These are phyloP conservation scores for Tricholoma sp. DNA, from an alignment of 768 basidiomycete species.

Conservation along the genomic window DNA sequence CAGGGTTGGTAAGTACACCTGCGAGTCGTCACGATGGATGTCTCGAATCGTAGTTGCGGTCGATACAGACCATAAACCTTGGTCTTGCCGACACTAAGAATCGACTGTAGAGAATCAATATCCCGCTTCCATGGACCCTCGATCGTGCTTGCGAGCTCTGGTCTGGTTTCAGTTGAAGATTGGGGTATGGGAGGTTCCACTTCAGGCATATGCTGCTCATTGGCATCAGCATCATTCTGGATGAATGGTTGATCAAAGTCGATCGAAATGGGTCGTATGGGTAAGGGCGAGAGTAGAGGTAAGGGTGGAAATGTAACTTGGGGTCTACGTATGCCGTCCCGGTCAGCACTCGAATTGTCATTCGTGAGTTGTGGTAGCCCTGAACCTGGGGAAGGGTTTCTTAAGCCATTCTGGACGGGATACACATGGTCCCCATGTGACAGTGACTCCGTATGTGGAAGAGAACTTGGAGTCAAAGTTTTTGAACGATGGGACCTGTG, in stretches of 20 bases:
- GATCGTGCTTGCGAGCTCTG: not conserved
- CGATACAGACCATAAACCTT: not conserved
- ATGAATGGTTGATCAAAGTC: not conserved
- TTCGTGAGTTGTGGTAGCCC: not conserved
- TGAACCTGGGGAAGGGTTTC: not conserved
- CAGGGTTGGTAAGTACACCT: no score
- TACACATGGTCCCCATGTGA: not conserved
- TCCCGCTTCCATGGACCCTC: not conserved
- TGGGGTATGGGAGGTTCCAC: not conserved
- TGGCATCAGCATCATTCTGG: not conserved
- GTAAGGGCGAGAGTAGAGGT: not conserved
- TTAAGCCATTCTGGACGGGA: not conserved
- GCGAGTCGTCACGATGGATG: no score
- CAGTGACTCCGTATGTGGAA: not conserved
- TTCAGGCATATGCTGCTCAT: not conserved
- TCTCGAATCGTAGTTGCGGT: not conserved
- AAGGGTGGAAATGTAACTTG: not conserved
- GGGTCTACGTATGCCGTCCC: not conserved
- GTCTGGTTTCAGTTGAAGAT: not conserved
- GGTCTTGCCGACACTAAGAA: not conserved
- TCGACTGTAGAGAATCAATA: not conserved
- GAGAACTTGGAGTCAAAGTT: not conserved
- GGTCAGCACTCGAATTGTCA: not conserved
- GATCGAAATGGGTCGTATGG: not conserved
- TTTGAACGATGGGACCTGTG: not conserved